A percentile compares a stretch with the other conserved stretches of the same genome.
These are phyloP conservation scores for Verticillium alfalfae DNA, from an alignment of 2,329 filamentous ascomycete species.

Conservation along the genomic window DNA sequence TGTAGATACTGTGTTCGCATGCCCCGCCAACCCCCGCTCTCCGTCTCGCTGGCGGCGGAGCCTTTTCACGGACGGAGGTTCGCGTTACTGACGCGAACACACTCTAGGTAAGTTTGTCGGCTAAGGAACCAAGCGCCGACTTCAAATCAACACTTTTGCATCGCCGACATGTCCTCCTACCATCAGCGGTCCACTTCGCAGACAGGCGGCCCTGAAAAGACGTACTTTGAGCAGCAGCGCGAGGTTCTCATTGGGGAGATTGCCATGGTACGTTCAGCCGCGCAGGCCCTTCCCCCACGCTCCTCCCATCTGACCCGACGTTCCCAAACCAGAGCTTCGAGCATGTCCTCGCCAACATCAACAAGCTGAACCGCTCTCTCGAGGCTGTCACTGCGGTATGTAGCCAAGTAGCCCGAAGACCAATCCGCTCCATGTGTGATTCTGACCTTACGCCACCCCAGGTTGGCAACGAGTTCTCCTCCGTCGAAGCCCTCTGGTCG, in stretches of 20 bases:
- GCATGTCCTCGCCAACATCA: slow-evolving; percentile 90
- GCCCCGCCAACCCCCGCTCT: neutral
- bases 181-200: slow-evolving; percentile 12
- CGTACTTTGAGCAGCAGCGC: slow-evolving; percentile 73
- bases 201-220: slow-evolving; percentile 33
- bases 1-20: neutral
- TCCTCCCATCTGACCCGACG: neutral
- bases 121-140: neutral
- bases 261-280: slow-evolving; percentile 49
- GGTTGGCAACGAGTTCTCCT: slow-evolving; percentile 96
- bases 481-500: slow-evolving; percentile 93
- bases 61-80: neutral
- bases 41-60: too few relatives aligned
- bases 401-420: too few relatives aligned
- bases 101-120: neutral
- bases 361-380: slow-evolving; percentile 85
- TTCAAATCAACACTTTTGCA: neutral
- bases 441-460: slow-evolving; percentile 22
- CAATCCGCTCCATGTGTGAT: too few relatives aligned
- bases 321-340: slow-evolving; percentile 59
- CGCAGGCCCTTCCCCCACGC: neutral
- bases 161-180: slow-evolving; percentile 5
- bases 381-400: slow-evolving; percentile 84
- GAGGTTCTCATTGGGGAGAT: slow-evolving; percentile 68
- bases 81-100: neutral